Percentiles rank a stretch among this genome's conserved stretches.
phyloP scores from a whole-genome alignment of 352 stramenopile species.

The Pythium phragmiticola region DNA sequence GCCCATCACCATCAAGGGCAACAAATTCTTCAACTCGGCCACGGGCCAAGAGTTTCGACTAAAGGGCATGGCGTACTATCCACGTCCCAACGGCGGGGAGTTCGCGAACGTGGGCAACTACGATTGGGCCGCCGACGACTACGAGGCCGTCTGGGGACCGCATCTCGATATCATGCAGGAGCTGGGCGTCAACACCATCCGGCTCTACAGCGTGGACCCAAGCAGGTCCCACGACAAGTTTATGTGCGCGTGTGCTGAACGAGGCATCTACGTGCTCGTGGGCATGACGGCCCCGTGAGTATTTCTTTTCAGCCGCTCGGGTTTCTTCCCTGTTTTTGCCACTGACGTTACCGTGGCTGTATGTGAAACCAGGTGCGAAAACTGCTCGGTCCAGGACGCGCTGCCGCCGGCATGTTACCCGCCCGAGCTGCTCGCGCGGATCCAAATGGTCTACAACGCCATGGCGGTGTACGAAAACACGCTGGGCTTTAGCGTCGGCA shows the following conservation, averaged over 20 bases:
- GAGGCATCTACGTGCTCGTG: constrained; percentile 43
- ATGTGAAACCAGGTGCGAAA: constrained; percentile 35
- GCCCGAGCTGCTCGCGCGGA: constrained; percentile 30
- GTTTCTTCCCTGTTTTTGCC: background rate
- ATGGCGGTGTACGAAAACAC: constrained; percentile 63
- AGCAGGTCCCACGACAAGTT: constrained; percentile 37
- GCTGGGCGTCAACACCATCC: constrained; percentile 36
- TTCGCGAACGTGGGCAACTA: constrained; percentile 29
- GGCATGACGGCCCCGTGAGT: constrained; percentile 36
- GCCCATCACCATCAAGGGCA: constrained; percentile 39
- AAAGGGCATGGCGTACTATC: constrained; percentile 42
- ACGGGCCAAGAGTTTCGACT: constrained; percentile 41
- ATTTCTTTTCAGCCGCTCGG: background rate
- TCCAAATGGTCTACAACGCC: constrained; percentile 51
- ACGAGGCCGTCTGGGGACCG: constrained; percentile 30
- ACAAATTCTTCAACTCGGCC: constrained; percentile 63
- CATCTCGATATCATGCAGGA: constrained; percentile 34
- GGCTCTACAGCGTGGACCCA: constrained; percentile 39
- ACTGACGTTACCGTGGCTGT: constrained; percentile 7
- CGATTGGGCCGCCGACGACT: constrained; percentile 37
- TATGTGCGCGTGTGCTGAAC: constrained; percentile 34
- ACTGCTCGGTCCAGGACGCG: constrained; percentile 33
- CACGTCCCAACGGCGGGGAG: constrained; percentile 31
- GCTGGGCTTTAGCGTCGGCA: constrained; percentile 50
- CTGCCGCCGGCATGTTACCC: constrained; percentile 39